Conservation (phyloP, 768 basidiomycete genomes). For the Russula olivacea region DNA sequence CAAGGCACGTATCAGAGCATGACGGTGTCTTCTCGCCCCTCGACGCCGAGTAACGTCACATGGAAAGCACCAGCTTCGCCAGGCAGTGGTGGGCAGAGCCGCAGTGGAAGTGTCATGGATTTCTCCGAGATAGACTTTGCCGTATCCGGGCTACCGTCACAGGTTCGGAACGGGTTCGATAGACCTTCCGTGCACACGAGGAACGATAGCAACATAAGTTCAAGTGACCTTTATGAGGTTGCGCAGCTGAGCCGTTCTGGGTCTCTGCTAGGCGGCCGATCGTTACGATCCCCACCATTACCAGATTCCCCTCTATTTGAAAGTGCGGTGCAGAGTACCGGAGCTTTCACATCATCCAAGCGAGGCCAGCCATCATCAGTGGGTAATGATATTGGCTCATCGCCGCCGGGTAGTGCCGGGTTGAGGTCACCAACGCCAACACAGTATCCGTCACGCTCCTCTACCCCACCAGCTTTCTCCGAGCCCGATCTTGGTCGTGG, state of each 20-base stretch:
- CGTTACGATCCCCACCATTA: constrained; percentile 49
- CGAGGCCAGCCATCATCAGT: constrained; percentile 35
- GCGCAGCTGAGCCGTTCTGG: constrained; percentile 20
- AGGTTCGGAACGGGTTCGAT: constrained; percentile 20
- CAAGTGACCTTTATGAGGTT: constrained; percentile 26
- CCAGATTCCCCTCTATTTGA: constrained; percentile 55
- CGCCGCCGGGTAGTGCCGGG: constrained; percentile 37
- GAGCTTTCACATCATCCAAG: not conserved
- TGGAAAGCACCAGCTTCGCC: constrained; percentile 46
- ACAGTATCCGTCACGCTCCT: constrained; percentile 48
- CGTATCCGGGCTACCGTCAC: constrained; percentile 26
- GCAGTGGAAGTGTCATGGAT: constrained; percentile 52
- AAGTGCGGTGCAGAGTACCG: constrained; percentile 26
- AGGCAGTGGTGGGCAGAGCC: constrained; percentile 40
- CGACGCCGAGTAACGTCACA: constrained; percentile 71
- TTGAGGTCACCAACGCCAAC: constrained; percentile 66
- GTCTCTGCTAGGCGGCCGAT: constrained; percentile 32
- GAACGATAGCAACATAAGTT: constrained; percentile 31
- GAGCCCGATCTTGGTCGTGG: constrained; percentile 32
- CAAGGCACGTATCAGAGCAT: constrained; percentile 55
- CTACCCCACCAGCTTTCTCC: constrained; percentile 46
- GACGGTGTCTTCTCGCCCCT: constrained; percentile 44
- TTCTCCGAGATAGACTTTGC: constrained; percentile 31
- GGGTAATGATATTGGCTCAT: constrained; percentile 46
- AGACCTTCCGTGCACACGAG: constrained; percentile 28